Base-by-base conservation (phyloP, 2,329 filamentous ascomycete genomes). In the Phyllosticta citriasiana region DNA sequence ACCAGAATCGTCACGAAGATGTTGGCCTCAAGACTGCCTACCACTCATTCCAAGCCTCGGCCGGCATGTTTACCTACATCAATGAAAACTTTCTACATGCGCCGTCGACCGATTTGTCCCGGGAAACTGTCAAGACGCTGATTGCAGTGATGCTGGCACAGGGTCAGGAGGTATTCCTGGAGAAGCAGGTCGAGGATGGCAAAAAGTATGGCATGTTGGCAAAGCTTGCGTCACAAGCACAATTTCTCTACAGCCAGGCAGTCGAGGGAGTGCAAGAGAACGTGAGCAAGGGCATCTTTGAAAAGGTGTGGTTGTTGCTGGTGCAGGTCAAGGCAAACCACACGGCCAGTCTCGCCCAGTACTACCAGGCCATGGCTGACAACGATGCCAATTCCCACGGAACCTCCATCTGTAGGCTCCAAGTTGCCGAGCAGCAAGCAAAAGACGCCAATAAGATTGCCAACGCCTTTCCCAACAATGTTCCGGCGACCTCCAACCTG, bases 51-150 rank as follows among this genome's bases (percentile, higher is more conserved):
- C 94, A 99, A 75, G 94, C 94, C 51, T 92, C 93, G 7, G 94
- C 94, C 9, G 94, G 94, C 78, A 99, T 99, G 94, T 99, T 97
- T 75, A 97, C 93, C 59, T 99, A 99, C 71, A 99, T 99, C 78
- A 99, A 99, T 76, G 94, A 99, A 77, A 99, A 99, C 77, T 99
- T 99, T 73, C 80, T 99, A 40, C 94, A 99, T 70, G 94, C 94
- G 1, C 94, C 95, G 0, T 97, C 92, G 8, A 92, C 90, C n/a
- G 94, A 99, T 71, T 77, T 99, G 55, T 97, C 92, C 73, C 81
- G 94, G 63, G 93, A 99, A 57, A 99, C 94, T 0, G 91, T 99
- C 69, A 97, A 97, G 77, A 91, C 91, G 0, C 76, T 99, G 66
- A 97, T 99, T 71, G 84, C 87, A 57, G 85, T 99, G 63, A 97